Evolutionary conservation across 768 basidiomycete genomes (phyloP).

Genomic region (Hericium erinaceus): DNA sequence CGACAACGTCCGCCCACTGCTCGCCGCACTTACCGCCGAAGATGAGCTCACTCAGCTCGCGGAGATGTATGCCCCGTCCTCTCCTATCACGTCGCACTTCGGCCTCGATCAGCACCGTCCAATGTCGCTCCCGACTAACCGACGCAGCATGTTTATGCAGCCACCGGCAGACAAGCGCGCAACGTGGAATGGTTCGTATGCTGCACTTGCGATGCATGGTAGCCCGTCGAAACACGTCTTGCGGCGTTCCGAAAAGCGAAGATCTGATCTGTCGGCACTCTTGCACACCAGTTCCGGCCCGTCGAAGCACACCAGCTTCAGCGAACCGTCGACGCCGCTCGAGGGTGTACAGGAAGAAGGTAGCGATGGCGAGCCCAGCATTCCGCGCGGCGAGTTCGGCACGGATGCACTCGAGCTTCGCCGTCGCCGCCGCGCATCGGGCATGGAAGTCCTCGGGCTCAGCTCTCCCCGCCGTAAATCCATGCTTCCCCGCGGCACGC

Average conservation of each 20-base stretch:
- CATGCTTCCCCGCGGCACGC: slow-evolving; percentile 4
- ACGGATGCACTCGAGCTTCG: slow-evolving; percentile 52
- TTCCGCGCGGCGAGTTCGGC: slow-evolving; percentile 40
- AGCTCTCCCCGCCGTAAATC: slow-evolving; percentile 19
- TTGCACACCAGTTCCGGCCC: slow-evolving; percentile 16
- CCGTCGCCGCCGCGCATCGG: slow-evolving; percentile 40
- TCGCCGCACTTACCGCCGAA: slow-evolving; percentile 68
- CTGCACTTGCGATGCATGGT: slow-evolving; percentile 37
- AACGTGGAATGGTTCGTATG: slow-evolving; percentile 70
- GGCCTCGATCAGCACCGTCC: slow-evolving; percentile 29
- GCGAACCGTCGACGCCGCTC: slow-evolving; percentile 33
- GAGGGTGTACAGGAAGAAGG: slow-evolving; percentile 34
- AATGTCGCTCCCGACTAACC: slow-evolving; percentile 28
- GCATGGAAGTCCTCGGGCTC: slow-evolving; percentile 39
- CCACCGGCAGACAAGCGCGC: slow-evolving; percentile 40
- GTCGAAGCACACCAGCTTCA: slow-evolving; percentile 24
- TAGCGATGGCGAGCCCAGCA: slow-evolving; percentile 12
- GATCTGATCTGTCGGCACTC: slow-evolving; percentile 44
- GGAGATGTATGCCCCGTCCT: slow-evolving; percentile 85
- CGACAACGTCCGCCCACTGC: slow-evolving; percentile 71
- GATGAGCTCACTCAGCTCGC: slow-evolving; percentile 65
- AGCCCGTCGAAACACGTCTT: slow-evolving; percentile 35
- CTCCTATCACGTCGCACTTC: slow-evolving; percentile 32
- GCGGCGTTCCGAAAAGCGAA: slow-evolving; percentile 41
- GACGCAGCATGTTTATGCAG: slow-evolving; percentile 21